These are phyloP conservation scores for Fusarium liriodendri DNA, from an alignment of 2,329 filamentous ascomycete species.

Conservation along the genomic window DNA sequence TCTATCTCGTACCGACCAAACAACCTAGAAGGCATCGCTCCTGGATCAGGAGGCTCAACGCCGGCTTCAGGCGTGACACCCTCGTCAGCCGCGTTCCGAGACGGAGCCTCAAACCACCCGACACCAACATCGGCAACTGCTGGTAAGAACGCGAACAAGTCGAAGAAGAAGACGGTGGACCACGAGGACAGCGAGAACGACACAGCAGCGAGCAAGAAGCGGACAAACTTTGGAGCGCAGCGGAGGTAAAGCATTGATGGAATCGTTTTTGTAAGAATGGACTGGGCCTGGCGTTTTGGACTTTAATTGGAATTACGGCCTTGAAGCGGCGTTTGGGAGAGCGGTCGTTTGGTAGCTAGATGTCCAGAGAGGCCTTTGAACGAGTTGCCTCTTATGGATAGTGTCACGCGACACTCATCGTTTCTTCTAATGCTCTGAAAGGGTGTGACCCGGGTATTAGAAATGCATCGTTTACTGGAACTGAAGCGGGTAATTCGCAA, in stretches of 20 bases:
- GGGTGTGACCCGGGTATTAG: not conserved
- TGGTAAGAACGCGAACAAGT: conserved; percentile 60
- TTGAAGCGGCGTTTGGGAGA: conserved; percentile 18
- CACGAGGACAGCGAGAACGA: conserved; percentile 71
- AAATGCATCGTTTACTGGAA: not conserved
- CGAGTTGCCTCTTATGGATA: not conserved
- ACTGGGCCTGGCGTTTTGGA: conserved; percentile 14
- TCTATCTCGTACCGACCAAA: conserved; percentile 70
- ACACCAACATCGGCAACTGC: conserved; percentile 67
- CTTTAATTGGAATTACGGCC: conserved; percentile 1
- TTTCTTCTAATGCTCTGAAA: not conserved
- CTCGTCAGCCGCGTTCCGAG: conserved; percentile 64
- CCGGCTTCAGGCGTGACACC: conserved; percentile 55
- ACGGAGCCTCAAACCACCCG: conserved; percentile 61
- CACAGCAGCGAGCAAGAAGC: conserved; percentile 62
- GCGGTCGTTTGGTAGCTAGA: not conserved
- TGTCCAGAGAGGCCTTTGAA: not conserved
- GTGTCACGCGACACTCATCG: not conserved
- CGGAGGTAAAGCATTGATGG: conserved; percentile 55
- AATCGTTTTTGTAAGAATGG: not conserved
- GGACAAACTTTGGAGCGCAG: conserved; percentile 68
- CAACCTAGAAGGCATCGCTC: conserved; percentile 44
- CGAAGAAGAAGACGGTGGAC: conserved; percentile 61
- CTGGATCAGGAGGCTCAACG: conserved; percentile 53
- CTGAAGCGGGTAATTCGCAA: not conserved